Percentiles rank a stretch among this genome's conserved stretches.
These are phyloP conservation scores for Centaurea solstitialis DNA, from an alignment of 129 eudicot genomes.

Conservation along the genomic window DNA sequence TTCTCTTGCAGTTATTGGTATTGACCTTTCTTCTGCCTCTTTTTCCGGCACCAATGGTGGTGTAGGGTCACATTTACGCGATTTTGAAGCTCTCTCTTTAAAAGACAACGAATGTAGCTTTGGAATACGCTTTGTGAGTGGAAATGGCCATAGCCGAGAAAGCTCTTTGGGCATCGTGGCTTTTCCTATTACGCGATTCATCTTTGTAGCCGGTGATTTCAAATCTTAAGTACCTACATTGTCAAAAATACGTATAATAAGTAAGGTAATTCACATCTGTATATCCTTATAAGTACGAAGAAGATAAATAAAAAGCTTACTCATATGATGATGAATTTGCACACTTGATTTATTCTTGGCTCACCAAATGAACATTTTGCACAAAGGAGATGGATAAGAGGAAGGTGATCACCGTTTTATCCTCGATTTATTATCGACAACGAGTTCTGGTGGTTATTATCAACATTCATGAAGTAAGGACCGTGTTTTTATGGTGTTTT, in stretches of 20 bases:
- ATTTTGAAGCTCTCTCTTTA: not conserved
- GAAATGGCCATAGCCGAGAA: not conserved
- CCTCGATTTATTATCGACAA: not conserved
- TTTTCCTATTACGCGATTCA: not conserved
- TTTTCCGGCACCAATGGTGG: not conserved
- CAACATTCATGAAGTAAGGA: not conserved
- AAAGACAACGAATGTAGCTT: not conserved
- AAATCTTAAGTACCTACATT: not conserved
- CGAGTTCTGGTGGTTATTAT: not conserved
- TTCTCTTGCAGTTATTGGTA: not conserved
- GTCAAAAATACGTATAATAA: not conserved
- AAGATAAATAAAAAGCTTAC: not conserved
- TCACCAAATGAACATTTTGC: not conserved
- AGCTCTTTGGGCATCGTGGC: not conserved
- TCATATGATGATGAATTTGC: not conserved
- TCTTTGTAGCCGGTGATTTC: not conserved
- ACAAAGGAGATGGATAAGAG: not conserved
- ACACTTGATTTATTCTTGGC: not conserved
- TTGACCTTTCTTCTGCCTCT: not conserved
- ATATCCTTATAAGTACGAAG: not conserved
- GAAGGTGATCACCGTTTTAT: not conserved
- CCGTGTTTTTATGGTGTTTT: not conserved
- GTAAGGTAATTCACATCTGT: not conserved
- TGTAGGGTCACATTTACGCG: not conserved
- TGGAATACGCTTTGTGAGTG: not conserved